These are phyloP conservation scores for Tolypocladium paradoxum DNA, from an alignment of 2,329 filamentous ascomycete species.

Conservation along the genomic window DNA sequence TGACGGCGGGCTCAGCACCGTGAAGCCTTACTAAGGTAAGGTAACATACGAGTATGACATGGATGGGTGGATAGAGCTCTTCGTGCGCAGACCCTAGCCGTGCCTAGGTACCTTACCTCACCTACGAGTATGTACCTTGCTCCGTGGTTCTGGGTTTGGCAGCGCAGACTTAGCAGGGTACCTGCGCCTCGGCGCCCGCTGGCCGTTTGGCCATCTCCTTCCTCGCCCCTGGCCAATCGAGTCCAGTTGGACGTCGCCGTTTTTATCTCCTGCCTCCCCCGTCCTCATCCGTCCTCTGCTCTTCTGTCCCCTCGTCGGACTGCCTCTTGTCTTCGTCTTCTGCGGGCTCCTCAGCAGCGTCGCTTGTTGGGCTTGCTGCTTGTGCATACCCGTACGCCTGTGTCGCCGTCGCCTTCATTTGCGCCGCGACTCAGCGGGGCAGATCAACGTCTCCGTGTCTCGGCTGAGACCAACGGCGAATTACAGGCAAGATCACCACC, in stretches of 20 bases:
- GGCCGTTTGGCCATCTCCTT: background rate
- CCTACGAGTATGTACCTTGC: too few relatives aligned
- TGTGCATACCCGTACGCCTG: background rate
- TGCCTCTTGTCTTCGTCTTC: background rate
- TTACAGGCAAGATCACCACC: background rate
- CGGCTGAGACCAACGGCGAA: conserved; percentile 1
- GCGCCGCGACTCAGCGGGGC: conserved; percentile 2
- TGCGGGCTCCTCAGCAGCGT: background rate
- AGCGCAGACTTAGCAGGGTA: background rate
- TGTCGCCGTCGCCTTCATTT: background rate
- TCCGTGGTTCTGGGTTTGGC: background rate
- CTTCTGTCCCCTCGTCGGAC: background rate
- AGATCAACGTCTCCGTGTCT: conserved; percentile 4
- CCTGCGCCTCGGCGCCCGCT: background rate
- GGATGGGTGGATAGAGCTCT: background rate
- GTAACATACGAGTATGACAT: too few relatives aligned
- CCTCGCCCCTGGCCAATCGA: background rate
- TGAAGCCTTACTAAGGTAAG: too few relatives aligned
- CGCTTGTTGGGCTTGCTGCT: background rate
- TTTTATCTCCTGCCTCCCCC: background rate
- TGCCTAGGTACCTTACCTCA: too few relatives aligned
- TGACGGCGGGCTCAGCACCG: background rate
- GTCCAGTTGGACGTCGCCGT: background rate
- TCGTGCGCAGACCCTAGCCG: too few relatives aligned
- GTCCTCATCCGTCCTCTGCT: background rate